Base-by-base conservation (phyloP, 139 green algal species). In the Micractinium conductrix region DNA sequence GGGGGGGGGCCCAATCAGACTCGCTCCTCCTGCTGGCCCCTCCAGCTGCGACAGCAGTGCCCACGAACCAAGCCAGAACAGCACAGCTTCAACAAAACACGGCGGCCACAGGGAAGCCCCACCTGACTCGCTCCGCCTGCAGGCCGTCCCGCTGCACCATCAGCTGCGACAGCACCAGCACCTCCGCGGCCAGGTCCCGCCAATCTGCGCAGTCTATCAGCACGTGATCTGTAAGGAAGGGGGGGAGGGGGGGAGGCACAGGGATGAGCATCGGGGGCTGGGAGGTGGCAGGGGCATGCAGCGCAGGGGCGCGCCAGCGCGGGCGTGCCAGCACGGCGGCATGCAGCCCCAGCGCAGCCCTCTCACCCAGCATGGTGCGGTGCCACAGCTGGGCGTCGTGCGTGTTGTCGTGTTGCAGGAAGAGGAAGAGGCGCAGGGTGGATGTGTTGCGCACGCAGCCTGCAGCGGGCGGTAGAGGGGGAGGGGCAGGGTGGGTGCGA, bases 191-290 rank as follows among this genome's bases (percentile, higher is more conserved):
- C 30, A 83, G 62, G 43, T 74, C 62, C 0, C 43, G 42, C 43
- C 63, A 83, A 62, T 83, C 62, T 19, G n/a, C 40, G 19, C n/a
- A 28, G n/a, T 83, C 78, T 16, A 40, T 0, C 62, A 75, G 60
- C 43, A 74, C 28, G 60, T 83, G 78, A 28, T 74, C 78, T 83
- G 78, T 42, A 74, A 28, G 21, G 30, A 12, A n/a, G 63, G 63
- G 17, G 24, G 63, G 63, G 26, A 42, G 10, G 6, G 19, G 8
- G 53, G 53, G 19, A 62, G 53, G 53, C 53, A 62, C 21, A 7
- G 67, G 67, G 67, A 14, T 44, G 67, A 26, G 33, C 33, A 2
- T 35, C 17, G 14, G 62, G 62, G 19, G 62, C 14, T 35, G 26
- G 17, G 19, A 19, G 19, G 16, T 14, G 14, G 26, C 2, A 10